Conservation (phyloP, 441 rosid species). For the Dalechampia spathulata region DNA sequence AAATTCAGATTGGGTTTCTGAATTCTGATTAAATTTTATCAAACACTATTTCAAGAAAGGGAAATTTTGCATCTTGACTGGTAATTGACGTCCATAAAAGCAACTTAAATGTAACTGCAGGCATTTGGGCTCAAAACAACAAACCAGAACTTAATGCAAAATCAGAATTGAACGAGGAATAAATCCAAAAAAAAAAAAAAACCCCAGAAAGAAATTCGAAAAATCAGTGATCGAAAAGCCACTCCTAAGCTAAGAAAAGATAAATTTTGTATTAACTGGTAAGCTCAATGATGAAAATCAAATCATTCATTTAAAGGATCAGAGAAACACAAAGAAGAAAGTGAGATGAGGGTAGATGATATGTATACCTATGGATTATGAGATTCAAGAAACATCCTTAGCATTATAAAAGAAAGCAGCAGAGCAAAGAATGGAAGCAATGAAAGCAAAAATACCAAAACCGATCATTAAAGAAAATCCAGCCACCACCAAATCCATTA, state of each 20-base stretch:
- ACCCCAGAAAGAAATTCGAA: neutral
- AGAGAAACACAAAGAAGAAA: neutral
- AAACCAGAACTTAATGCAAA: too few relatives aligned
- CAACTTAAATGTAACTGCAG: too few relatives aligned
- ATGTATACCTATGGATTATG: neutral
- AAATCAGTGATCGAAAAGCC: neutral
- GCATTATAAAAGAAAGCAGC: constrained; percentile 64
- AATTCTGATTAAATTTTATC: neutral
- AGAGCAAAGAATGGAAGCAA: constrained; percentile 62
- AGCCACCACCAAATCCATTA: constrained; percentile 59
- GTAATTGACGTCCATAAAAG: too few relatives aligned
- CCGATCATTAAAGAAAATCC: constrained; percentile 64
- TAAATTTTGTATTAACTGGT: neutral
- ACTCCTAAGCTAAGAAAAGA: neutral
- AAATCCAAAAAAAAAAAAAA: neutral
- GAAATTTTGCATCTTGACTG: too few relatives aligned
- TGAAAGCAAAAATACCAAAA: constrained; percentile 55
- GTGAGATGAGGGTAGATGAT: neutral
- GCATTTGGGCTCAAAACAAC: too few relatives aligned
- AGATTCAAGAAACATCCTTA: constrained; percentile 31
- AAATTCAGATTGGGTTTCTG: neutral
- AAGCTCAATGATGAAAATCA: neutral
- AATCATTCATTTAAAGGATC: neutral
- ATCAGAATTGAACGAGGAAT: neutral
- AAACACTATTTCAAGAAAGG: too few relatives aligned